Conservation (phyloP, 2,329 filamentous ascomycete genomes). For the Fusarium hainanense region DNA sequence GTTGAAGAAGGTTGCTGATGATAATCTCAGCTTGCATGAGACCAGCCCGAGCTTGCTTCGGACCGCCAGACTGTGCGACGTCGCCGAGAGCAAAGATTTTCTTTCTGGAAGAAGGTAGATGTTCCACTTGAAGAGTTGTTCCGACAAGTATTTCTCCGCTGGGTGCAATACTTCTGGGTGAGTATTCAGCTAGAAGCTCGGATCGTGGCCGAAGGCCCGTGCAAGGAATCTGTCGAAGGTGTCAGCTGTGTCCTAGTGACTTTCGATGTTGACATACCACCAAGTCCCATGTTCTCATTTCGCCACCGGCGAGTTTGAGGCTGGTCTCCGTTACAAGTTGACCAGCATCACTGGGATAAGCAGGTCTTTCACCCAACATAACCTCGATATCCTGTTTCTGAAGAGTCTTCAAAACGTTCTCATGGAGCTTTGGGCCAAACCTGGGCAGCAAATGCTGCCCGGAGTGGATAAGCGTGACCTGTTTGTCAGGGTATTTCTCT, state of each 20-base stretch:
- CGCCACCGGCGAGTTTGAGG: not conserved
- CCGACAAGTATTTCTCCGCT: slow-evolving; percentile 19
- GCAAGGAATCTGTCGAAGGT: slow-evolving; percentile 15
- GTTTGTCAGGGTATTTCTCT: slow-evolving; percentile 7
- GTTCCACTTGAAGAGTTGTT: slow-evolving; percentile 18
- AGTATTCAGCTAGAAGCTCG: not conserved
- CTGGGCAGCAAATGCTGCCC: slow-evolving; percentile 18
- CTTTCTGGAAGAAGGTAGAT: not conserved
- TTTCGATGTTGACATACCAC: not conserved
- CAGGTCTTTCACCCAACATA: slow-evolving; percentile 1
- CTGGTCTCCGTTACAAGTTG: not conserved
- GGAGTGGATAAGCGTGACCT: slow-evolving; percentile 24
- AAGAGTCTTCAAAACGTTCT: not conserved
- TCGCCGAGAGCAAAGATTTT: slow-evolving; percentile 24
- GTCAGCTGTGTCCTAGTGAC: accelerated
- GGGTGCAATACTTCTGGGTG: not conserved
- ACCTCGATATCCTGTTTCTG: not conserved
- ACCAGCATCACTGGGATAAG: not conserved
- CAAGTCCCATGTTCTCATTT: slow-evolving; percentile 7
- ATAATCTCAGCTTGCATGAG: slow-evolving; percentile 23
- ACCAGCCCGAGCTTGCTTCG: slow-evolving; percentile 26
- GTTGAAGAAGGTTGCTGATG: not conserved
- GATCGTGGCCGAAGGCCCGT: slow-evolving; percentile 28
- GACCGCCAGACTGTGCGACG: slow-evolving; percentile 21
- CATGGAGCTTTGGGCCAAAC: slow-evolving; percentile 22